These are phyloP conservation scores for Margaritispora aquatica DNA, from an alignment of 495 filamentous ascomycete species.

Conservation along the genomic window DNA sequence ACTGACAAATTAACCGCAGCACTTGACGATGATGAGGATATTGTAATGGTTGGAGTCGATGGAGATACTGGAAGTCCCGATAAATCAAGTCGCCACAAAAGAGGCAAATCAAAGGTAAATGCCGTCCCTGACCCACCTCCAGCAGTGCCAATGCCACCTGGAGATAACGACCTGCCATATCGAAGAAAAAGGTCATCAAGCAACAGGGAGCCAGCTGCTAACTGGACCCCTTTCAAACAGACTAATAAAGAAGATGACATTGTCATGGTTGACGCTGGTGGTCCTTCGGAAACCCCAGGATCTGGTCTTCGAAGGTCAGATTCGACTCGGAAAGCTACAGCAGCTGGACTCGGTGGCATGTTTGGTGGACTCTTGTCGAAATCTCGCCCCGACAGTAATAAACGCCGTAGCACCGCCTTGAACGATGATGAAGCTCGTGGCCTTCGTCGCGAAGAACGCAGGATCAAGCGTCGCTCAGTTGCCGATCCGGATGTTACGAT, in stretches of 20 bases:
- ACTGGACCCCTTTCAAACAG: slow-evolving; percentile 19
- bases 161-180: slow-evolving; percentile 14
- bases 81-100: slow-evolving; percentile 20
- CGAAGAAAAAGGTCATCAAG: slow-evolving; percentile 10
- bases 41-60: slow-evolving; percentile 20
- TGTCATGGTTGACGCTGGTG: slow-evolving; percentile 38
- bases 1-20: slow-evolving; percentile 11
- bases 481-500: slow-evolving; percentile 24
- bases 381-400: slow-evolving; percentile 20
- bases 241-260: slow-evolving; percentile 38
- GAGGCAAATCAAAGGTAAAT: slow-evolving; percentile 27
- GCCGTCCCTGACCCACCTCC: slow-evolving; percentile 14
- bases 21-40: slow-evolving; percentile 24
- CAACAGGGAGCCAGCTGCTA: slow-evolving; percentile 20
- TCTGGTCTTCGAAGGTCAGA: slow-evolving; percentile 22
- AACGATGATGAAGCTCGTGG: slow-evolving; percentile 29
- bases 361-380: slow-evolving; percentile 26
- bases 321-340: slow-evolving; percentile 33
- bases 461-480: slow-evolving; percentile 21
- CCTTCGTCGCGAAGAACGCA: slow-evolving; percentile 29
- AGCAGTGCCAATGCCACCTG: slow-evolving; percentile 22
- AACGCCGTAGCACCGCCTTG: slow-evolving; percentile 18
- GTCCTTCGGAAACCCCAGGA: slow-evolving; percentile 21
- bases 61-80: slow-evolving; percentile 17
- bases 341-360: slow-evolving; percentile 38